A percentile compares a stretch with the other conserved stretches of the same genome.
phyloP scores from a whole-genome alignment of 768 basidiomycete genomes.

The Russula griseocarnosa region DNA sequence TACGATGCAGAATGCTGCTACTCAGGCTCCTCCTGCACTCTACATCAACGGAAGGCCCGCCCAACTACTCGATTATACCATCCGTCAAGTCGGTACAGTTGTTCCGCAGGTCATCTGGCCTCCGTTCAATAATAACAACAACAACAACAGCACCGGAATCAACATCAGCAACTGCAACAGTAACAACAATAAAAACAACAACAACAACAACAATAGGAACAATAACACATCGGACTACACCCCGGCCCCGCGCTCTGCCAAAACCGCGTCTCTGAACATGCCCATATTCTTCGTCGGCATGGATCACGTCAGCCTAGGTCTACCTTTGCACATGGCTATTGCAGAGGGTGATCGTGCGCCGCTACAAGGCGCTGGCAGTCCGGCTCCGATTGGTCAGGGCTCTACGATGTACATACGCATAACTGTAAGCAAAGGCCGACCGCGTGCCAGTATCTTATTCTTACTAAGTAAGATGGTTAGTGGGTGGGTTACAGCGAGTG shows the following conservation, averaged over 20 bases:
- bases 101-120: conserved; percentile 19
- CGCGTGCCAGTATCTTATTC: neutral
- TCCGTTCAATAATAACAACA: neutral
- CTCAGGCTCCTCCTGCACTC: too few species aligned
- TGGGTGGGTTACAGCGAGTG: conserved; percentile 19
- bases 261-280: conserved; percentile 4
- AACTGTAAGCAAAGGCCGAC: conserved; percentile 1
- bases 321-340: neutral
- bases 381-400: neutral
- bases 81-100: neutral
- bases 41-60: too few species aligned
- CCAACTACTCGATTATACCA: too few species aligned
- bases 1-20: too few species aligned
- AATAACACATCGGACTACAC: too few species aligned
- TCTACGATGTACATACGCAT: conserved; percentile 12
- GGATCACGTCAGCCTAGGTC: neutral
- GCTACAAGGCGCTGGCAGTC: neutral
- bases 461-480: neutral
- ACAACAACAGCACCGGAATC: neutral
- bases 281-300: conserved; percentile 14
- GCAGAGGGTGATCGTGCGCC: neutral
- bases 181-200: neutral
- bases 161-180: too few species aligned
- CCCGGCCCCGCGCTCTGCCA: neutral
- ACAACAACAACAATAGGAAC: neutral